These are phyloP conservation scores for Castanospermum australe DNA, from an alignment of 306 rosid species.

Conservation along the genomic window DNA sequence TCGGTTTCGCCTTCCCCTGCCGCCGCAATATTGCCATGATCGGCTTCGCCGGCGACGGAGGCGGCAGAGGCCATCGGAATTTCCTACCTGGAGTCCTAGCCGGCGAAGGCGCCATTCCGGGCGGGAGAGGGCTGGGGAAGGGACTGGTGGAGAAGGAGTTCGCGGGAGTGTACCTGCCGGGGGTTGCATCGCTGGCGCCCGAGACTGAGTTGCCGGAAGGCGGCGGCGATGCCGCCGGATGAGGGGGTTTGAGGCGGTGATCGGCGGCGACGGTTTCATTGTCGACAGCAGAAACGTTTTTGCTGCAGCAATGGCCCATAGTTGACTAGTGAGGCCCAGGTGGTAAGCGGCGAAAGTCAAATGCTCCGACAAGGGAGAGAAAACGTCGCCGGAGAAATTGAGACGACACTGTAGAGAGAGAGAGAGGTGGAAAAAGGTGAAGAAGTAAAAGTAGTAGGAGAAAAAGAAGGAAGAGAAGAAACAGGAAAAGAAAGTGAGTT, in stretches of 20 bases:
- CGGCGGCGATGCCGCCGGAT: conserved; percentile 1
- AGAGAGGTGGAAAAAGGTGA: not conserved
- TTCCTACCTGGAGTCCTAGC: conserved; percentile 79
- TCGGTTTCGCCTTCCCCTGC: conserved; percentile 60
- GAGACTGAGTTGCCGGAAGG: conserved; percentile 21
- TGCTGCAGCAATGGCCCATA: conserved; percentile 92
- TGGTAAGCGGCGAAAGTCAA: conserved; percentile 42
- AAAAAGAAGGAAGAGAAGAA: not conserved
- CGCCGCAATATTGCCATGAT: conserved; percentile 73
- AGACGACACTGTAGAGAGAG: conserved; percentile 23
- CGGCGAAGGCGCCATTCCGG: conserved; percentile 89
- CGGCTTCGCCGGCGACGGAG: conserved; percentile 97
- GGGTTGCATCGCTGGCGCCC: conserved; percentile 36
- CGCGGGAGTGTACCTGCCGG: conserved; percentile 60
- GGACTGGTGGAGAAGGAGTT: conserved; percentile 67
- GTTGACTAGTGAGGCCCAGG: not conserved
- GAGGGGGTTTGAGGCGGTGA: conserved; percentile 23
- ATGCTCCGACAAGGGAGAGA: conserved; percentile 35
- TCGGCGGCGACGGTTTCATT: conserved; percentile 36
- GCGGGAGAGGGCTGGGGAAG: conserved; percentile 70
- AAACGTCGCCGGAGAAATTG: conserved; percentile 36
- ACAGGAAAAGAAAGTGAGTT: not conserved
- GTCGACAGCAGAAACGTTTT: conserved; percentile 54
- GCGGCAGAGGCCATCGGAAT: conserved; percentile 93
- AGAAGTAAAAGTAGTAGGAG: not conserved